Percentiles rank a stretch among this genome's conserved stretches.
phyloP scores from a whole-genome alignment of 345 rosid species.

The Brassica napus region DNA sequence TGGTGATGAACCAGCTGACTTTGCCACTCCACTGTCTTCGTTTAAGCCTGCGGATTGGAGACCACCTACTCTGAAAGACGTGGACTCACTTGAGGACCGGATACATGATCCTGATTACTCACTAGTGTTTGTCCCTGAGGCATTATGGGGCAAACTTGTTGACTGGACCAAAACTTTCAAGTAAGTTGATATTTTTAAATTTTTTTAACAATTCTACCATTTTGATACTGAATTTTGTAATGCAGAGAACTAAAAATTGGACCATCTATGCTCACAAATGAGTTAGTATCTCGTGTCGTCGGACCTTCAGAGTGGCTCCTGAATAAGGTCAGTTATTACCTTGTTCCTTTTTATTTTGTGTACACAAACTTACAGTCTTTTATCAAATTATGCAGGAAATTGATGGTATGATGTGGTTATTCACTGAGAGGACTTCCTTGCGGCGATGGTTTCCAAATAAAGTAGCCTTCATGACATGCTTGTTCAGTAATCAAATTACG shows the following conservation, averaged over 20 bases:
- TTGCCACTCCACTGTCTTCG: not conserved
- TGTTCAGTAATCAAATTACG: not conserved
- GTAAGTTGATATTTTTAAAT: not conserved
- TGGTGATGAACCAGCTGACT: not conserved
- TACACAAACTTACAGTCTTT: no score
- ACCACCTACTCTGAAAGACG: not conserved
- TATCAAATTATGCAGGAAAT: not conserved
- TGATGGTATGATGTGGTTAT: not conserved
- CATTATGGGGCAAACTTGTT: not conserved
- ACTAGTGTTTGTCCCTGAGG: not conserved
- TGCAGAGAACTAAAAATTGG: not conserved
- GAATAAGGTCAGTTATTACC: not conserved
- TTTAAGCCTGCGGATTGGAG: not conserved
- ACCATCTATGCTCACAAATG: not conserved
- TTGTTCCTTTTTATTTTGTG: not conserved
- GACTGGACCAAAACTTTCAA: not conserved
- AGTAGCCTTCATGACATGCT: not conserved
- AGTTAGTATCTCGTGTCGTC: not conserved
- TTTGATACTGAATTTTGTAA: no score
- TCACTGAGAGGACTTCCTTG: not conserved
- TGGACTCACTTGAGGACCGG: not conserved
- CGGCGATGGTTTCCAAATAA: not conserved
- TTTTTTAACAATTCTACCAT: no score
- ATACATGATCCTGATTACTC: not conserved
- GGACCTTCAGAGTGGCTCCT: not conserved